Evolutionary conservation across 768 basidiomycete species (phyloP), one percentile per base, ranked within the genome.

Genomic region (Serendipita sp.): DNA sequence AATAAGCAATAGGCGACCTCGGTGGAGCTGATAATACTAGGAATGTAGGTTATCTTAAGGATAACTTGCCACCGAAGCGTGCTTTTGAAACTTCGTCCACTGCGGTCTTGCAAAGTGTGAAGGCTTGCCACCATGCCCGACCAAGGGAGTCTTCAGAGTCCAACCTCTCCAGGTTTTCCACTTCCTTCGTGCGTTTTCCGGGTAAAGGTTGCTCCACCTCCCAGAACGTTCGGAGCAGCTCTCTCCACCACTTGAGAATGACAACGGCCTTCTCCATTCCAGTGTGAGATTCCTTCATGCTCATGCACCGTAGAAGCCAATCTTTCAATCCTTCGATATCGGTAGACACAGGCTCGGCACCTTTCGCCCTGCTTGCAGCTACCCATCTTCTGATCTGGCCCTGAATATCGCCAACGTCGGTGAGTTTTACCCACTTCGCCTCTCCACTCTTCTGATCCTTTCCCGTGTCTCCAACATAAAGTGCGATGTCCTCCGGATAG

Each of bases 191-290:
- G 30, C 47, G 28, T 28, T 46, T 24, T 30, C 30, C 34, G 13
- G 58, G 10, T 34, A 46, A 46, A 34, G 41, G 63, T 60, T 60
- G 10, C 35, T 28, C 63, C 1, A 3, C 15, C 13, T 5, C 41
- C 46, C 48, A 54, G 30, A 13, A 24, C 11, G 46, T 47, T 15
- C 64, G 63, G 3, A 91, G 72, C 32, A 93, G 71, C 37, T 86
- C 78, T 67, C 83, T 73, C 92, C 91, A 93, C 88, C 87, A 94
- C 70, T 81, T 85, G 78, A 90, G 77, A 16, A 89, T 81, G 30
- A 81, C 81, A 11, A 88, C 73, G 63, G 84, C 86, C 66, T 81
- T 81, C 74, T 86, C 86, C 45, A 91, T 74, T 0, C 89, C 83
- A n/a, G 69, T 79, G 71, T 89, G 86, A 3, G 80, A 75, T 51